Conservation (phyloP, 495 filamentous ascomycete genomes). For the Lindgomyces ingoldianus region DNA sequence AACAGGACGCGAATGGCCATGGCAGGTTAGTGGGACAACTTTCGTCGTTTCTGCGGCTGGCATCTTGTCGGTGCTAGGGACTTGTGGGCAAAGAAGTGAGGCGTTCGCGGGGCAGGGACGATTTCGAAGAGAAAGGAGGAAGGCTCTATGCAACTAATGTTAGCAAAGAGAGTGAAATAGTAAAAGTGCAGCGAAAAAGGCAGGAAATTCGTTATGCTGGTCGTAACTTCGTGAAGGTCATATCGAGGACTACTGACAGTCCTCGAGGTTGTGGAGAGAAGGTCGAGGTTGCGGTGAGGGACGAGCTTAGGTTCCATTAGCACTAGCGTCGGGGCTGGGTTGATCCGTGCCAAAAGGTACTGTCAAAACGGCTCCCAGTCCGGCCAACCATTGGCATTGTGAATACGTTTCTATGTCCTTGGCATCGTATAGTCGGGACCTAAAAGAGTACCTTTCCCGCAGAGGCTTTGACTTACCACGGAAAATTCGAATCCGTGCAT, state of each 20-base stretch:
- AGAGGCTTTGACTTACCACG: too few relatives aligned
- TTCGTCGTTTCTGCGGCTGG: constrained; percentile 61
- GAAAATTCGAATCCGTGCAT: too few relatives aligned
- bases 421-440: too few relatives aligned
- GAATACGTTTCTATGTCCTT: too few relatives aligned
- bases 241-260: not conserved
- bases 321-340: not conserved
- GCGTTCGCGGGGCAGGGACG: not conserved
- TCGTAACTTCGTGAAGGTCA: constrained; percentile 25
- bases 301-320: not conserved
- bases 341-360: not conserved
- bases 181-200: not conserved
- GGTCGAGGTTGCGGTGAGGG: not conserved
- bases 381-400: too few relatives aligned
- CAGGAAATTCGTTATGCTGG: constrained; percentile 12
- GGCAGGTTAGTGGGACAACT: constrained; percentile 90
- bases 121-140: not conserved
- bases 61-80: not conserved
- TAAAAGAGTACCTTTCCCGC: too few relatives aligned
- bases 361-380: too few relatives aligned
- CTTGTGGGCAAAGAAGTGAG: not conserved
- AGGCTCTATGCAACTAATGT: not conserved
- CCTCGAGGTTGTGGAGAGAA: not conserved
- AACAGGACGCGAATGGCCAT: constrained; percentile 94
- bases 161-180: not conserved